A percentile compares a stretch with the other conserved stretches of the same genome.
These are phyloP conservation scores for Trametes villosa DNA, from an alignment of 768 basidiomycete genomes.

Conservation along the genomic window DNA sequence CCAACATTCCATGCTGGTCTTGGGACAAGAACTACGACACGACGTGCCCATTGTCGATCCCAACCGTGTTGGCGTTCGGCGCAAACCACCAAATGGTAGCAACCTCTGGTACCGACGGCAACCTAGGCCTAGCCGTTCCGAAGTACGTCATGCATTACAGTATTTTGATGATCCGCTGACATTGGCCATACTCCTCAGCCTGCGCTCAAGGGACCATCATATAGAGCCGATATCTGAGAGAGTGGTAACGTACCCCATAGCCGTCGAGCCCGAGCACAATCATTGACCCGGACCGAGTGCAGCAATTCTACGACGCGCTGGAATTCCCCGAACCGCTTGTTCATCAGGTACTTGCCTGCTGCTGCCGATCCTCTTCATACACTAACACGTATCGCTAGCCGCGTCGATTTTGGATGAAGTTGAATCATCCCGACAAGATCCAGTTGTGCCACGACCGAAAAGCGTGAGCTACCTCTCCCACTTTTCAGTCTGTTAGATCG, in stretches of 20 bases:
- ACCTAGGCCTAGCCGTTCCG: not conserved
- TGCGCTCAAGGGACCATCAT: not conserved
- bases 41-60: too few relatives aligned
- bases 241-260: not conserved
- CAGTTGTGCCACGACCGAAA: not conserved
- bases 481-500: not conserved
- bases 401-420: not conserved
- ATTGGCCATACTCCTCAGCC: not conserved
- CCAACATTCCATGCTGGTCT: too few relatives aligned
- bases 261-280: not conserved
- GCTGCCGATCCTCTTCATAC: not conserved
- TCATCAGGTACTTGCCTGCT: not conserved
- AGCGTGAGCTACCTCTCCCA: not conserved
- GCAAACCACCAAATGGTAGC: too few relatives aligned
- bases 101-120: not conserved
- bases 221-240: not conserved
- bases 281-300: not conserved
- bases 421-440: not conserved
- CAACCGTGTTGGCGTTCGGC: too few relatives aligned
- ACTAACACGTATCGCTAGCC: not conserved
- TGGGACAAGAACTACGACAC: too few relatives aligned
- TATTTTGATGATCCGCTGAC: not conserved
- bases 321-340: not conserved
- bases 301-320: not conserved
- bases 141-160: not conserved